Evolutionary conservation across 176 grass and related monocot genomes (phyloP), one percentile per base, ranked within the genome.

Genomic region (Aegilops sharonensis): DNA sequence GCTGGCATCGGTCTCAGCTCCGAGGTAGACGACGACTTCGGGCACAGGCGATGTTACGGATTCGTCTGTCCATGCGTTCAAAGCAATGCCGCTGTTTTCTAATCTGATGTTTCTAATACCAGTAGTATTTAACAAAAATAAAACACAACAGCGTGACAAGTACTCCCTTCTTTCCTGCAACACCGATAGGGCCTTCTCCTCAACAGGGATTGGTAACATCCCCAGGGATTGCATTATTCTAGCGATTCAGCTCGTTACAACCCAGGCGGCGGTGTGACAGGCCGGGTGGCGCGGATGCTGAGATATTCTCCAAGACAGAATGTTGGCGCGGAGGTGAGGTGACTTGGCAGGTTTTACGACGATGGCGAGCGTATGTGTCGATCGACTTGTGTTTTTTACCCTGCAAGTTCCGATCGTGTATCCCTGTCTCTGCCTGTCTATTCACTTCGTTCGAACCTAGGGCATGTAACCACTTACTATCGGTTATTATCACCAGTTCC

Each of bases 1-100:
- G 69, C 25, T 47, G 39, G 85, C 85, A 84, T 91, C 35, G 89
- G 9, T 86, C 54, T 72, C 31, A 90, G 8, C 80, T 84, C 68
- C 71, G 25, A 69, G 13, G 48, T 14, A 27, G 81, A 69, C 54
- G 15, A 54, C 18, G 15, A 32, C 32, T 68, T 39, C 12, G 25
- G 34, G 17, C 13, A 24, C 3, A 43, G 3, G 69, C 70, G 37
- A 73, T 13, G 23, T 45, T 57, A 64, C 40, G 23, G 48, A 78
- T 80, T 64, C 56, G 73, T 75, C 25, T 23, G 72, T 83, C 82
- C 64, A 78, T 81, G 81, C 17, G 86, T 91, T 82, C 86, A 82
- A 91, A 82, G 89, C 62, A 81, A 78, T 40, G 63, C 39, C 5
- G 86, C 86, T 40, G 14, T 59, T 59, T 21, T 78, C 14, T 85